phyloP scores from a whole-genome alignment of 2,329 filamentous ascomycete species.

The Cercospora zeae-maydis region DNA sequence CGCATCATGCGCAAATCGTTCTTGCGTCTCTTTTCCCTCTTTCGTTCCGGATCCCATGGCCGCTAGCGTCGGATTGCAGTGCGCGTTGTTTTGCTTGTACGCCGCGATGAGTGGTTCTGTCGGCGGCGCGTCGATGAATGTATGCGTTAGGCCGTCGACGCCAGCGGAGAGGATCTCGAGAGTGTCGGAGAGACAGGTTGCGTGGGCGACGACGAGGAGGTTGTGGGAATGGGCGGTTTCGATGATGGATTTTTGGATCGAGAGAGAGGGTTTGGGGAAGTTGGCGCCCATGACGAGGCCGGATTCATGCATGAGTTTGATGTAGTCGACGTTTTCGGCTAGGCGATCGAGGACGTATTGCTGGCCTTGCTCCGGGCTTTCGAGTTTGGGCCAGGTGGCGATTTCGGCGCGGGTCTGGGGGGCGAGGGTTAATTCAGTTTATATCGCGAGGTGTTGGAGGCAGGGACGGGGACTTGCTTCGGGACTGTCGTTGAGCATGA shows the following conservation, averaged over 20 bases:
- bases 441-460: too few relatives aligned
- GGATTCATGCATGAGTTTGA: slow-evolving; percentile 52
- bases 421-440: not conserved
- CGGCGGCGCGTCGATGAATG: slow-evolving; percentile 41
- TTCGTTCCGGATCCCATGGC: slow-evolving; percentile 42
- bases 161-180: slow-evolving; percentile 42
- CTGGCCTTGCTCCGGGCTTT: slow-evolving; percentile 41
- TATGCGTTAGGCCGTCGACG: slow-evolving; percentile 46
- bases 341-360: slow-evolving; percentile 43
- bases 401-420: slow-evolving; percentile 37
- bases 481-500: slow-evolving; percentile 37
- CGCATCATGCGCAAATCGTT: slow-evolving; percentile 42
- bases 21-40: slow-evolving; percentile 40
- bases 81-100: slow-evolving; percentile 43
- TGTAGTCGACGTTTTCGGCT: slow-evolving; percentile 46
- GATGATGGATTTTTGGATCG: slow-evolving; percentile 47
- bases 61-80: slow-evolving; percentile 44
- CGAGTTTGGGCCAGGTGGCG: slow-evolving; percentile 48
- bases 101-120: slow-evolving; percentile 41
- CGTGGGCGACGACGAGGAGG: slow-evolving; percentile 42
- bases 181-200: slow-evolving; percentile 40
- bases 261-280: slow-evolving; percentile 38
- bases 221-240: slow-evolving; percentile 39
- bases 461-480: slow-evolving; percentile 20
- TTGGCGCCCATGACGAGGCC: slow-evolving; percentile 34